phyloP scores from a whole-genome alignment of 73 alveolate genomes.

The Uronychia setigera region DNA sequence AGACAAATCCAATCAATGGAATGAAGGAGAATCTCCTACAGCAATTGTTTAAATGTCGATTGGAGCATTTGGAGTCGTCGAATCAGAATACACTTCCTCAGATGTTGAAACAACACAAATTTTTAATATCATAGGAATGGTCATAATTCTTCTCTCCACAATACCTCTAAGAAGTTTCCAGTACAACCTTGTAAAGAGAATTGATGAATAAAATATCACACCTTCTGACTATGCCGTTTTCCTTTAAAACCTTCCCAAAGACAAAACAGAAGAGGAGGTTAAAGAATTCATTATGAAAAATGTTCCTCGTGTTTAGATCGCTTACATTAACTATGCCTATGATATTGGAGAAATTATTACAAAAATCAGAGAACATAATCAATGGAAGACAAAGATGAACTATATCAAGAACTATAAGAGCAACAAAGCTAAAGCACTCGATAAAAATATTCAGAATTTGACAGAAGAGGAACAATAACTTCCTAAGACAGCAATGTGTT shows the following conservation, averaged over 20 bases:
- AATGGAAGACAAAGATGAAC: not conserved
- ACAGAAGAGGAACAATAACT: not conserved
- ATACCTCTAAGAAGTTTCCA: not conserved
- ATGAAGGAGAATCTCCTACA: not conserved
- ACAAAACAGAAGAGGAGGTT: conserved; percentile 8
- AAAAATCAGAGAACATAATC: not conserved
- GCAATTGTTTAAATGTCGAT: not conserved
- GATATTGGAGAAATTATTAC: not conserved
- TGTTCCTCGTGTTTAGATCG: not conserved
- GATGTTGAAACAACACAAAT: not conserved
- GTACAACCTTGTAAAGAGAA: not conserved
- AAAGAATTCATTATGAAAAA: not conserved
- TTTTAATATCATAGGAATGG: not conserved
- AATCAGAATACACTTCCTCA: not conserved
- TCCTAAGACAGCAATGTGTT: not conserved
- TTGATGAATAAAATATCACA: conserved; percentile 17
- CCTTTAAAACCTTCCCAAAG: conserved; percentile 7
- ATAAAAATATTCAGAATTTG: too few species aligned
- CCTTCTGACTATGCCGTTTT: conserved; percentile 11
- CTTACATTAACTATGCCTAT: not conserved
- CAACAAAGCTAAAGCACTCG: not conserved
- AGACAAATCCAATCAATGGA: not conserved
- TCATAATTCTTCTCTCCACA: not conserved
- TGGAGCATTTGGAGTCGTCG: not conserved
- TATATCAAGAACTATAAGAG: not conserved